These are phyloP conservation scores for Silene vulgaris DNA, from an alignment of 179 eudicot species.

Conservation along the genomic window DNA sequence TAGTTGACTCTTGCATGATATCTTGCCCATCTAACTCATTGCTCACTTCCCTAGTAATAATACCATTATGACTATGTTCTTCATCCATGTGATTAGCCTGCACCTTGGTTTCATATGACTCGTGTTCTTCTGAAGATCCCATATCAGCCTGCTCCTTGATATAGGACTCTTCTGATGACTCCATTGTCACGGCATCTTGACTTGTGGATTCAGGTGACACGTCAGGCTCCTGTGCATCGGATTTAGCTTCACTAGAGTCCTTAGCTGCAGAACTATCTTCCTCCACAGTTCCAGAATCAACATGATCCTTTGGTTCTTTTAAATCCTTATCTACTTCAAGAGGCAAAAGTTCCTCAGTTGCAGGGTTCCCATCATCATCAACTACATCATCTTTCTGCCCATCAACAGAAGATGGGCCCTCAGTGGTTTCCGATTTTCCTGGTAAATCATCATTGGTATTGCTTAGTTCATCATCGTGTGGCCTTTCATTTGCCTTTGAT, in stretches of 20 bases:
- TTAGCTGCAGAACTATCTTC: slow-evolving; percentile 22
- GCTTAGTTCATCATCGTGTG: slow-evolving; percentile 18
- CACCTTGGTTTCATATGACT: slow-evolving; percentile 34
- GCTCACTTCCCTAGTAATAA: slow-evolving; percentile 28
- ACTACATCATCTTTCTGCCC: slow-evolving; percentile 32
- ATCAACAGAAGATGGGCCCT: slow-evolving; percentile 32
- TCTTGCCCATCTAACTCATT: slow-evolving; percentile 32
- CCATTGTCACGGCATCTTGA: slow-evolving; percentile 15
- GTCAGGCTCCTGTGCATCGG: slow-evolving; percentile 33
- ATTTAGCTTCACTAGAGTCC: slow-evolving; percentile 24
- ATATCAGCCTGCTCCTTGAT: slow-evolving; percentile 32
- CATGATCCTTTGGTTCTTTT: slow-evolving; percentile 26
- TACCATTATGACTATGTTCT: slow-evolving; percentile 22
- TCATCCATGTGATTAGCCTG: slow-evolving; percentile 30
- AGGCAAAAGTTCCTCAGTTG: slow-evolving; percentile 24
- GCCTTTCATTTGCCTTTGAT: slow-evolving; percentile 28
- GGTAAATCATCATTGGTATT: slow-evolving; percentile 28
- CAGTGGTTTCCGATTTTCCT: slow-evolving; percentile 33
- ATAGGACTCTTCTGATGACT: slow-evolving; percentile 27
- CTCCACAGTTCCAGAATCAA: slow-evolving; percentile 26
- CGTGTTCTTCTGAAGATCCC: slow-evolving; percentile 26
- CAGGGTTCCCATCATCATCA: slow-evolving; percentile 29
- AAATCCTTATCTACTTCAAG: slow-evolving; percentile 34
- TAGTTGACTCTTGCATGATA: slow-evolving; percentile 31
- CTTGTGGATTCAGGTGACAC: slow-evolving; percentile 23